A percentile compares a stretch with the other conserved stretches of the same genome.
Evolutionary conservation across 805 yeast genomes (phyloP).

Genomic region (Teunomyces aglyptinius): DNA sequence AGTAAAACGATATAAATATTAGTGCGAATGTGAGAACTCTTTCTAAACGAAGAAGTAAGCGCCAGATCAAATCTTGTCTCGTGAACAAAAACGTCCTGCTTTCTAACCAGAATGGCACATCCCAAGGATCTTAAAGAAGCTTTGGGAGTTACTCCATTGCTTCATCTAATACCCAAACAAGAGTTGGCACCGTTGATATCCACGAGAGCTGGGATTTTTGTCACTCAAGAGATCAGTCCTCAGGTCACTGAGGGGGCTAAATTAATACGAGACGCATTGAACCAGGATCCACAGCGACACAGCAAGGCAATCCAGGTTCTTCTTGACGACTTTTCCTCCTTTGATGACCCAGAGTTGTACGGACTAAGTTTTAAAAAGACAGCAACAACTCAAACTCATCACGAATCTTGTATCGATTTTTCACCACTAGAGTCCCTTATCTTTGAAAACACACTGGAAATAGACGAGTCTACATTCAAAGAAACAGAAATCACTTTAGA

Average conservation of each 20-base stretch:
- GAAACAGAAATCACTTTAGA: constrained; percentile 11
- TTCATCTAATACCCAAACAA: constrained; percentile 30
- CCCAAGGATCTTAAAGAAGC: constrained; percentile 23
- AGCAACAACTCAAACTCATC: constrained; percentile 9
- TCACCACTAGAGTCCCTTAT: constrained; percentile 15
- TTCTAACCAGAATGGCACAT: constrained; percentile 2
- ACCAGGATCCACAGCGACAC: constrained; percentile 4
- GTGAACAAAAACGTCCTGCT: not conserved
- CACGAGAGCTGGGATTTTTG: not conserved
- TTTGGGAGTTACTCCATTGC: constrained; percentile 24
- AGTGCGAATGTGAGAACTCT: no score
- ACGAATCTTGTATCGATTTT: constrained; percentile 5
- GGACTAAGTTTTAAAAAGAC: constrained; percentile 36
- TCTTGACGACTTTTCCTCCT: constrained; percentile 16
- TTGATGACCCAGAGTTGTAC: constrained; percentile 27
- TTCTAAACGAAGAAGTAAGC: not conserved
- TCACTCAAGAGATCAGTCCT: not conserved
- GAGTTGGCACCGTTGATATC: constrained; percentile 12
- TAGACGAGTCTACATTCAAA: constrained; percentile 11
- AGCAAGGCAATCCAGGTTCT: constrained; percentile 5
- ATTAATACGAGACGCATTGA: constrained; percentile 21
- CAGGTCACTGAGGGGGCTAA: not conserved
- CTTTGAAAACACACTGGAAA: constrained; percentile 8
- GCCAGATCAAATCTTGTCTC: not conserved
- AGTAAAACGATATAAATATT: not conserved